Percentiles rank a stretch among this genome's conserved stretches.
Evolutionary conservation across 78 protist genomes (phyloP).

Genomic region (Planoprotostelium fungivorum): DNA sequence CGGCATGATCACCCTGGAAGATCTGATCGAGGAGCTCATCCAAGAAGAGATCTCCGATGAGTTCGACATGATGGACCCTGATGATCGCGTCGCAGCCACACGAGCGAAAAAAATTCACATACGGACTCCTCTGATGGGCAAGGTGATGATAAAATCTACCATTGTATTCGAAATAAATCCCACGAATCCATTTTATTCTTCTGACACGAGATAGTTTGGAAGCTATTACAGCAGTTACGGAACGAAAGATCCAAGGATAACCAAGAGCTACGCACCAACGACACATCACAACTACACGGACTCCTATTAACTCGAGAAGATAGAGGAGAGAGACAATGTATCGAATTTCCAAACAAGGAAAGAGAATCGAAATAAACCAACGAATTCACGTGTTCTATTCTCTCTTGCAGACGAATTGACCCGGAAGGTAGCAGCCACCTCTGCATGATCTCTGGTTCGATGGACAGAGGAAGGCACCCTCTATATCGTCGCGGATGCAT

Average conservation of each 20-base stretch:
- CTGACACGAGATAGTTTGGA: background rate
- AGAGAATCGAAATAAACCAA: too few relatives aligned
- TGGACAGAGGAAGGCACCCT: too few relatives aligned
- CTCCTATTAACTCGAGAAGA: too few relatives aligned
- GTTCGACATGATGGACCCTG: background rate
- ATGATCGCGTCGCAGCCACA: too few relatives aligned
- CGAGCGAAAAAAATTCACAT: background rate
- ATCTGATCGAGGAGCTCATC: constrained; percentile 20
- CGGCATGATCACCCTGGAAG: constrained; percentile 23
- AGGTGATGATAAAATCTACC: background rate
- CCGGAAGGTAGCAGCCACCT: too few relatives aligned
- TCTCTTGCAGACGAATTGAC: too few relatives aligned
- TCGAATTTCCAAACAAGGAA: too few relatives aligned
- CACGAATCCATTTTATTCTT: background rate
- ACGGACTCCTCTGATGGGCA: background rate
- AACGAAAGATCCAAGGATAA: background rate
- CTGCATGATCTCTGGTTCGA: too few relatives aligned
- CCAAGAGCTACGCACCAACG: background rate
- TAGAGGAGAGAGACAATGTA: too few relatives aligned
- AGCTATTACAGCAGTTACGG: background rate
- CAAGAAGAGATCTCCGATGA: constrained; percentile 11
- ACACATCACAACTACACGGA: too few relatives aligned
- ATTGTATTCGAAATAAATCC: background rate
- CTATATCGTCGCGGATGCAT: too few relatives aligned
- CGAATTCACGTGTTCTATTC: too few relatives aligned